Percentiles rank a stretch among this genome's conserved stretches.
These are phyloP conservation scores for Fusarium papillatum DNA, from an alignment of 2,329 filamentous ascomycete species.

Conservation along the genomic window DNA sequence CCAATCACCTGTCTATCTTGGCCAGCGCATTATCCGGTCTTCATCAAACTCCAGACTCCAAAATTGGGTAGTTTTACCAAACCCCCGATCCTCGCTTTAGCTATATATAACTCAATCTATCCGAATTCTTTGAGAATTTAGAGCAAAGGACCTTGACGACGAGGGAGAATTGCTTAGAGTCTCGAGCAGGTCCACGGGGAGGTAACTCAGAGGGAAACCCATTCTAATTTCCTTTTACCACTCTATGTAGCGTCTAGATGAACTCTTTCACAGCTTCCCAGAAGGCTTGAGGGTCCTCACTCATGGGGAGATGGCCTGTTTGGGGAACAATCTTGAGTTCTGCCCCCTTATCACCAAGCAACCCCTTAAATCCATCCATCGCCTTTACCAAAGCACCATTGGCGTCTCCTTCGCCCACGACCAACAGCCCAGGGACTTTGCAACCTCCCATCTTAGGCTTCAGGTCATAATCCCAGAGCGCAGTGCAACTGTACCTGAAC, in stretches of 20 bases:
- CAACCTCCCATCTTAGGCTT: conserved; percentile 66
- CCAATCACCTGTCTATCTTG: too few species aligned
- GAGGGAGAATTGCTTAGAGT: not conserved
- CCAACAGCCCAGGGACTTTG: conserved; percentile 73
- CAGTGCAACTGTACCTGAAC: conserved; percentile 76
- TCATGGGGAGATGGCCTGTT: conserved; percentile 89
- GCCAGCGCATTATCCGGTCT: not conserved
- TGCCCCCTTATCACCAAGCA: conserved; percentile 66
- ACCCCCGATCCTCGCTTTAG: not conserved
- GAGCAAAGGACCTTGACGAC: not conserved
- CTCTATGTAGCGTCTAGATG: conserved; percentile 50
- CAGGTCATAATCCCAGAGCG: conserved; percentile 80
- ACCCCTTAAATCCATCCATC: conserved; percentile 80
- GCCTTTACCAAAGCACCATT: conserved; percentile 79
- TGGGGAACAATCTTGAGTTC: conserved; percentile 75
- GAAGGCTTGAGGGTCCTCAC: conserved; percentile 79
- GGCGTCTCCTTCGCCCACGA: conserved; percentile 81
- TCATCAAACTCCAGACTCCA: not conserved
- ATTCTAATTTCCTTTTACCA: not conserved
- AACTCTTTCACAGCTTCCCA: conserved; percentile 73
- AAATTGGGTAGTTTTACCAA: too few species aligned
- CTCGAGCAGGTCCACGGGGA: not conserved
- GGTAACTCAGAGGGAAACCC: not conserved
- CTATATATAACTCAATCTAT: not conserved
- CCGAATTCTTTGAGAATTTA: not conserved